Conservation (phyloP, 805 yeast genomes). For the Candida manassasensis region DNA sequence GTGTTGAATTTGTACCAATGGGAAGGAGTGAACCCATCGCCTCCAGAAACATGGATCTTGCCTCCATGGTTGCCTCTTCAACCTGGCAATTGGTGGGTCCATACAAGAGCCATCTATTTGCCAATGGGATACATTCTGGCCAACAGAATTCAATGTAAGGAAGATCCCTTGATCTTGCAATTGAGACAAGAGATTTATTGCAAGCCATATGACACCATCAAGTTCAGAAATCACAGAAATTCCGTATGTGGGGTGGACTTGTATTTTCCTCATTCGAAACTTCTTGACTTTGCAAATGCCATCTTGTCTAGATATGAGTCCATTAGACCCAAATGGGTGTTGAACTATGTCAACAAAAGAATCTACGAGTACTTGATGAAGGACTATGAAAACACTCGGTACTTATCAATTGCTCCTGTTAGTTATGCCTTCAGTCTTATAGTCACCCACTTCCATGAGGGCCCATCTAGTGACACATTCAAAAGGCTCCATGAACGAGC, state of each 20-base stretch:
- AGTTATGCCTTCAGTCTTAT: slow-evolving; percentile 80
- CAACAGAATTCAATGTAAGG: slow-evolving; percentile 47
- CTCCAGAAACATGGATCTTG: slow-evolving; percentile 87
- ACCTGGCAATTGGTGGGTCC: slow-evolving; percentile 99
- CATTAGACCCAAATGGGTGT: slow-evolving; percentile 71
- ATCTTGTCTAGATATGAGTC: slow-evolving; percentile 62
- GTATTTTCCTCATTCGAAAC: slow-evolving; percentile 83
- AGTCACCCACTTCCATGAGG: slow-evolving; percentile 67
- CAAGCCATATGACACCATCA: slow-evolving; percentile 57
- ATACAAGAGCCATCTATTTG: slow-evolving; percentile 85
- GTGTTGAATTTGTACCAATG: slow-evolving; percentile 77
- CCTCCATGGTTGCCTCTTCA: slow-evolving; percentile 82
- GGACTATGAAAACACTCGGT: slow-evolving; percentile 74
- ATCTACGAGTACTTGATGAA: slow-evolving; percentile 64
- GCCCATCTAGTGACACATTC: slow-evolving; percentile 60
- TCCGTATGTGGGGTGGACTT: slow-evolving; percentile 87
- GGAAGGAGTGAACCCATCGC: slow-evolving; percentile 98
- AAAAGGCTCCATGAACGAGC: slow-evolving; percentile 51
- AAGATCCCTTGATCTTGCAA: slow-evolving; percentile 59
- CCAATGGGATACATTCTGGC: slow-evolving; percentile 81
- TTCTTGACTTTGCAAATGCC: slow-evolving; percentile 60
- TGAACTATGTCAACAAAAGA: slow-evolving; percentile 43
- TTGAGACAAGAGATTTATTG: slow-evolving; percentile 79
- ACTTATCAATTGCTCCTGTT: slow-evolving; percentile 89
- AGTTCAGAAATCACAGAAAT: slow-evolving; percentile 70